phyloP scores from a whole-genome alignment of 176 grass and related monocot species.

The Phragmites australis region DNA sequence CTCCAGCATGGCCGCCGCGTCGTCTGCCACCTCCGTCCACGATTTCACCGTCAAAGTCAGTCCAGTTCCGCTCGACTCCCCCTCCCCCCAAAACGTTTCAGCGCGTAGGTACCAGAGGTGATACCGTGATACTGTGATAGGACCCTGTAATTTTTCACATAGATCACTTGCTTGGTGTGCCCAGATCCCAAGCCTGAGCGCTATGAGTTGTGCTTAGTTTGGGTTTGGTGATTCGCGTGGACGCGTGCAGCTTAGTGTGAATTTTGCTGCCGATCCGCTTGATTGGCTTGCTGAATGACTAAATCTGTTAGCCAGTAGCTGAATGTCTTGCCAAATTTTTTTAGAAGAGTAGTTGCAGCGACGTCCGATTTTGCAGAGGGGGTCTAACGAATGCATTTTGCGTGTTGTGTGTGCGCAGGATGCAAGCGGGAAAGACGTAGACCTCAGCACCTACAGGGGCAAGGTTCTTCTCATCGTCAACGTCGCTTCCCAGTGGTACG shows the following conservation, averaged over 20 bases:
- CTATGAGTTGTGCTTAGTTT: background rate
- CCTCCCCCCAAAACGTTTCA: background rate
- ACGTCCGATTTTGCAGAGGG: background rate
- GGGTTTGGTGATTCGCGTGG: background rate
- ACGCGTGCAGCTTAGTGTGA: background rate
- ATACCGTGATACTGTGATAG: background rate
- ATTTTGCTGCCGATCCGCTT: background rate
- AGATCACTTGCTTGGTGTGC: background rate
- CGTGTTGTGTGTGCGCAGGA: constrained; percentile 52
- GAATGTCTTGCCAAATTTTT: background rate
- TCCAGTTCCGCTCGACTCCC: background rate
- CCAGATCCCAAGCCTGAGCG: too few species aligned
- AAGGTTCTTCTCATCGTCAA: constrained; percentile 92
- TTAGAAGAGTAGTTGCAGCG: background rate
- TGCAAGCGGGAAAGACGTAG: constrained; percentile 76
- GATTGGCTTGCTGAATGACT: background rate
- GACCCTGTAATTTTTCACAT: background rate
- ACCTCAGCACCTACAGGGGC: constrained; percentile 92
- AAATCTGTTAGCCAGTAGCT: background rate
- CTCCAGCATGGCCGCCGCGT: constrained; percentile 70
- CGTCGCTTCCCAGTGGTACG: constrained; percentile 91
- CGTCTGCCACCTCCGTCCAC: constrained; percentile 67
- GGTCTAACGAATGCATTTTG: background rate
- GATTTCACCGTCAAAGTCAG: constrained; percentile 94
- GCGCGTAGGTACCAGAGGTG: background rate